Conservation (phyloP, 257 asterid species). For the Schizonepeta tenuifolia region DNA sequence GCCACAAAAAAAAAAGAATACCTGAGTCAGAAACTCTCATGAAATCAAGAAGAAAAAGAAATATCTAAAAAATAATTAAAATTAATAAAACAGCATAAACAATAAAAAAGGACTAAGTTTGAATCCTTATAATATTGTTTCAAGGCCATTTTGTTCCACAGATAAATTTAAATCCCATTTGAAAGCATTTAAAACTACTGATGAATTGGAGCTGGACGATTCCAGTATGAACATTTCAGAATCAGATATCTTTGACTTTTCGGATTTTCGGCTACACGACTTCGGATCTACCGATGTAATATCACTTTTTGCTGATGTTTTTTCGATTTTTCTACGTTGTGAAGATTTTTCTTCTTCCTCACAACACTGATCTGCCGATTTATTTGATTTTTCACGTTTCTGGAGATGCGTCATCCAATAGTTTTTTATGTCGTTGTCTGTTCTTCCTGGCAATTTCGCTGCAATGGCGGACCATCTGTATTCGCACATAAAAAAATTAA, state of each 20-base stretch:
- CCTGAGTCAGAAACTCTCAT: neutral
- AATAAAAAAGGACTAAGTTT: neutral
- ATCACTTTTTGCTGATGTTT: neutral
- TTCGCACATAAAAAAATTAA: no score
- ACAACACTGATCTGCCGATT: neutral
- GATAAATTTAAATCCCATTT: constrained; percentile 33
- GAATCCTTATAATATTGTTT: neutral
- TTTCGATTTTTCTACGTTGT: neutral
- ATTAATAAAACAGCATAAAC: no score
- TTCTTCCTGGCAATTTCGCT: constrained; percentile 30
- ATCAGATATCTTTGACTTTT: constrained; percentile 1
- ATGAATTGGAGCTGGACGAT: constrained; percentile 27
- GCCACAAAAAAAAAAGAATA: neutral
- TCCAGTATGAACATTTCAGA: constrained; percentile 27
- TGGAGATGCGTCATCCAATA: constrained; percentile 35
- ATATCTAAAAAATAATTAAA: no score
- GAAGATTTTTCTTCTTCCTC: constrained; percentile 10
- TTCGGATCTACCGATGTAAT: constrained; percentile 3
- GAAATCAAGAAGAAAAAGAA: no score
- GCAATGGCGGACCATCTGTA: constrained; percentile 41
- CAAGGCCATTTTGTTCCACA: constrained; percentile 23
- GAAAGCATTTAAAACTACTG: constrained; percentile 25
- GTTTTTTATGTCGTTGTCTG: constrained; percentile 37
- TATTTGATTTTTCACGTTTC: constrained; percentile 13
- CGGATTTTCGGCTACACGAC: neutral